Base-by-base conservation (phyloP, 805 yeast genomes). In the Metschnikowia corniflorae region DNA sequence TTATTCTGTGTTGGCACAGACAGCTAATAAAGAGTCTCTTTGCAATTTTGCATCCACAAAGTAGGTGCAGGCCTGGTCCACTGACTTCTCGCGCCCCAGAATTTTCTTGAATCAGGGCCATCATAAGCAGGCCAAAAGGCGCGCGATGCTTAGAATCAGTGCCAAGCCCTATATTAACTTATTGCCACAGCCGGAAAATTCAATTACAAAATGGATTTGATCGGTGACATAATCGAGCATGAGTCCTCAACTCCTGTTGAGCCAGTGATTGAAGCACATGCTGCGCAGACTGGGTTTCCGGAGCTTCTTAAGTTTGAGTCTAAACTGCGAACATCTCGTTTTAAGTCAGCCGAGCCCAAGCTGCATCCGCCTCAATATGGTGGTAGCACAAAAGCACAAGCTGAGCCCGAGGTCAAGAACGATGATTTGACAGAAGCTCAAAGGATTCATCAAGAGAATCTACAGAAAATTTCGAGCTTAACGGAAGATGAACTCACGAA, bases 381-480 rank as follows among this genome's bases (percentile, higher is more conserved):
- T 10, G 24, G n/a, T n/a, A 21, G 12, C 5, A 21, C 24, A 21
- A 29, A 19, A 18, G 34, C 28, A 10, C 10, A 12, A 31, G 10
- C 27, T 16, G 20, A 30, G 3, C 17, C 19, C 3, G 18, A 29
- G 18, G 29, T 10, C 6, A 8, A 29, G 14, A 20, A 19, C 10
- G 26, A 16, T n/a, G 7, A 6, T 14, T 20, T 37, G 23, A 33
- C 81, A 0, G 94, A 85, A 48, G 76, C 82, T 0, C 89, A 83
- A 46, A 72, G 76, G 53, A 86, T 88, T 16, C 91, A 86, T 55
- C 55, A 73, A 38, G 95, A 88, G 52, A 89, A 87, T 57, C 57
- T 84, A 43, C 75, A 78, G 25, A 66, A 70, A 26, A 55, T 89
- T 37, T 63, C 77, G 24, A 56, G 61, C 10, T 81, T 88, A 89